Percentiles rank a stretch among this genome's conserved stretches.
These are phyloP conservation scores for Lunularia cruciata DNA, from an alignment of 225 moss, liverwort and hornwort species.

Conservation along the genomic window DNA sequence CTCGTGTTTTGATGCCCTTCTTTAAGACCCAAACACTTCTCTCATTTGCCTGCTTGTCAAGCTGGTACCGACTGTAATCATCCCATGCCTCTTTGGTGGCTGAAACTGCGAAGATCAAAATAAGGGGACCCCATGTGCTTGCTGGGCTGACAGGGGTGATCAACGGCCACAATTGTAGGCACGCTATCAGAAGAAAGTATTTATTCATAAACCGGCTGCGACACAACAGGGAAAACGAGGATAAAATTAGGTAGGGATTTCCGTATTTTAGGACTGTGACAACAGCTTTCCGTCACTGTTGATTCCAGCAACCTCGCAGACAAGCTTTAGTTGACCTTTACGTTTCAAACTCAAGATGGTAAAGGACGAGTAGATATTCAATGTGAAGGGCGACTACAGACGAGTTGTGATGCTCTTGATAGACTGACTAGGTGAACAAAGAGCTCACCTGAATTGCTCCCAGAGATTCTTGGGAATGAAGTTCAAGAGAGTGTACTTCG, in stretches of 20 bases:
- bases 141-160: constrained; percentile 97
- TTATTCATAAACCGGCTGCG: constrained; percentile 99
- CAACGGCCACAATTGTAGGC: constrained; percentile 92
- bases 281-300: no score
- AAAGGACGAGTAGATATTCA: no score
- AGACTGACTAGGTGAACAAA: neutral
- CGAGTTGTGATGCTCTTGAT: neutral
- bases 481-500: constrained; percentile 80
- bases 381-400: neutral
- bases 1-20: constrained; percentile 60
- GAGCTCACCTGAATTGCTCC: constrained; percentile 84
- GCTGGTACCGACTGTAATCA: constrained; percentile 73
- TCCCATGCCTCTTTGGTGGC: constrained; percentile 98
- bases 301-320: neutral
- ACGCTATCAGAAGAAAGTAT: constrained; percentile 91
- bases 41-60: constrained; percentile 92
- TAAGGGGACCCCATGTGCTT: constrained; percentile 98
- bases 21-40: constrained; percentile 65
- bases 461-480: constrained; percentile 96
- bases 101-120: constrained; percentile 91
- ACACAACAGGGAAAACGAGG: neutral
- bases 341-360: no score
- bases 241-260: neutral
- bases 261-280: neutral
- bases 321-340: no score